Evolutionary conservation across 495 filamentous ascomycete species (phyloP), one percentile per base, ranked within the genome.

Genomic region (Hypoxylon lienhwacheense): DNA sequence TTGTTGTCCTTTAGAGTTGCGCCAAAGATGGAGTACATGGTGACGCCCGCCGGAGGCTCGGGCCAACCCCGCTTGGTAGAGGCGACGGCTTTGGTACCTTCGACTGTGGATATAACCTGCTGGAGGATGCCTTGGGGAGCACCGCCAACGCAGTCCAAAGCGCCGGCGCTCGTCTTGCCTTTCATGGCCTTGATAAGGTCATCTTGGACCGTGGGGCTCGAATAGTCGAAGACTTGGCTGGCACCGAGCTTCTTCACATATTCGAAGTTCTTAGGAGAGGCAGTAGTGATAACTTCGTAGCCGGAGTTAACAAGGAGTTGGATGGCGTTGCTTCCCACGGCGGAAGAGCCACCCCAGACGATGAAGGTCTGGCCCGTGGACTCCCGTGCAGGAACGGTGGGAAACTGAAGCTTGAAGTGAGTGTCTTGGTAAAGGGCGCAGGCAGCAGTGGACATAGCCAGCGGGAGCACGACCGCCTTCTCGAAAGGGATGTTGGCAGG

Each of bases 221-320:
- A 70, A 65, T 88, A 85, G 65, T 88, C 83, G 42, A 85, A 81
- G 1, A 75, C 79, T n/a, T 70, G 41, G 16, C 40, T 70, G 1
- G 84, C 85, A 4, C 85, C 84, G 0, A 85, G 71, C 1, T 44
- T 55, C 53, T 73, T 76, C 28, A 80, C 65, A 43, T 74, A 76
- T 0, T 74, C 74, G 28, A 79, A 75, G 62, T 87, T 87, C 54
- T 72, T 72, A 1, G 68, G 65, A 1, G 75, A 78, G 0, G 79
- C 70, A 0, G 81, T 84, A 0, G 77, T 69, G 37, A 85, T 65
- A 2, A 87, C 84, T 8, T 80, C 75, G 19, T 78, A 77, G 1
- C 85, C 85, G 0, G 84, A 73, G 0, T 79, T 77, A 0, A 68
- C 66, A 3, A 80, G 81, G 15, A 85, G 76, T 61, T 88, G 86